phyloP scores from a whole-genome alignment of 352 stramenopile species.

The Phytophthora quininea region DNA sequence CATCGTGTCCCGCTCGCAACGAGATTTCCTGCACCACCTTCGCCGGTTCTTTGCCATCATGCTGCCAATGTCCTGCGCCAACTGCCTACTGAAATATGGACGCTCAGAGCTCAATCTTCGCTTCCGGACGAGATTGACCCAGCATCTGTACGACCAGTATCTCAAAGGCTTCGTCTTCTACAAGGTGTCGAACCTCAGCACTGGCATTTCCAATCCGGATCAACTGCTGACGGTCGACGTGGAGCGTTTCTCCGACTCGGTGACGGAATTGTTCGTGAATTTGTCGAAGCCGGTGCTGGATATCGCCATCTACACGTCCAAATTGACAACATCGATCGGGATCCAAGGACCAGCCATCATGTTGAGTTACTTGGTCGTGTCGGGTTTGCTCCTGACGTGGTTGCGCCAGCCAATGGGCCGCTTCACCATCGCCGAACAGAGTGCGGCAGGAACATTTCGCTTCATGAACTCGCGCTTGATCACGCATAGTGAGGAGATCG shows the following conservation, averaged over 20 bases:
- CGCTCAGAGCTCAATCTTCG: constrained; percentile 83
- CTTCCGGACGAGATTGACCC: constrained; percentile 84
- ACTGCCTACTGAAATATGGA: constrained; percentile 83
- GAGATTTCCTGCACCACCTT: constrained; percentile 68
- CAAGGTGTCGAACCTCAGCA: constrained; percentile 91
- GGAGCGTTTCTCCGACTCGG: constrained; percentile 81
- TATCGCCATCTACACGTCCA: constrained; percentile 78
- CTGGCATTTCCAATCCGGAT: constrained; percentile 88
- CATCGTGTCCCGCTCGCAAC: constrained; percentile 76
- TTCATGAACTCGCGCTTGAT: constrained; percentile 90
- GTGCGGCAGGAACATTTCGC: constrained; percentile 85
- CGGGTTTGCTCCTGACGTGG: constrained; percentile 75
- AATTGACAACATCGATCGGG: constrained; percentile 74
- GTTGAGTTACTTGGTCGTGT: constrained; percentile 69
- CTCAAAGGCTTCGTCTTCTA: constrained; percentile 91
- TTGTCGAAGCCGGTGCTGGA: constrained; percentile 88
- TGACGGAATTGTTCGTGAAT: constrained; percentile 90
- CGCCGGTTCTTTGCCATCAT: constrained; percentile 80
- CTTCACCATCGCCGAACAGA: constrained; percentile 84
- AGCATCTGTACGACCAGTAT: constrained; percentile 85
- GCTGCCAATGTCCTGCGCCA: constrained; percentile 81
- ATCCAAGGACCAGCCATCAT: constrained; percentile 75
- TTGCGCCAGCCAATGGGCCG: constrained; percentile 72
- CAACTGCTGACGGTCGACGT: constrained; percentile 89
- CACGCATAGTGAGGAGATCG: constrained; percentile 90